Evolutionary conservation across 345 rosid genomes (phyloP), one percentile per base, ranked within the genome.

Genomic region (Eucalyptus fibrosa): DNA sequence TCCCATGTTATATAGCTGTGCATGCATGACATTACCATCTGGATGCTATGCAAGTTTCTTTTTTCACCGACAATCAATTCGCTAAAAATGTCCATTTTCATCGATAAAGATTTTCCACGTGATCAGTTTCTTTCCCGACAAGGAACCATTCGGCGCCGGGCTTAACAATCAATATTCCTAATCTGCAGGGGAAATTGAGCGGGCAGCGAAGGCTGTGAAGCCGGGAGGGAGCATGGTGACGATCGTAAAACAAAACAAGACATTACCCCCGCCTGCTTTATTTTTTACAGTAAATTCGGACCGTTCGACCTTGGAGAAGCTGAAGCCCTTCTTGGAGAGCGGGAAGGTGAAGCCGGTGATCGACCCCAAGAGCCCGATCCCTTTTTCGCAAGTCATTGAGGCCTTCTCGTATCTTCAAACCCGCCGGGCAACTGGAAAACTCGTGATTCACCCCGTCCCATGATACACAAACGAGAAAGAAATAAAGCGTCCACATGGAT

Each of bases 191-290:
- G 95, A 95, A 91, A 95, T 98, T 49, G 97, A 95, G 24, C 93
- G 86, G 90, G 98, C 97, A 4, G 96, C 95, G 91, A 95, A 97
- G 92, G 97, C 89, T 60, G 90, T 96, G 86, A 96, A 96, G 91
- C 95, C 95, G 92, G 98, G 97, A 30, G 99, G 99, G 45, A 94
- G 93, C 44, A 96, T 96, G 28, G 99, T 96, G 91, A 98, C 96
- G 40, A 90, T 96, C 77, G 94, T 97, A 1, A 53, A 32, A 18
- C 44, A 34, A 8, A 19, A 47, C 32, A 97, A 98, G 13, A 96
- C 96, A 7, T 97, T 95, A 7, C 94, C 96, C 9, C 97, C 97
- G 5, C 97, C 98, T 47, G 96, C 97, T 83, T 95, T 96, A 77
- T 91, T 96, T 92, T 97, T 97, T 88, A 94, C 93, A 28, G 97